A percentile compares a stretch with the other conserved stretches of the same genome.
Conservation (phyloP, 2,329 filamentous ascomycete species). For the Fusarium pseudonygamai region DNA sequence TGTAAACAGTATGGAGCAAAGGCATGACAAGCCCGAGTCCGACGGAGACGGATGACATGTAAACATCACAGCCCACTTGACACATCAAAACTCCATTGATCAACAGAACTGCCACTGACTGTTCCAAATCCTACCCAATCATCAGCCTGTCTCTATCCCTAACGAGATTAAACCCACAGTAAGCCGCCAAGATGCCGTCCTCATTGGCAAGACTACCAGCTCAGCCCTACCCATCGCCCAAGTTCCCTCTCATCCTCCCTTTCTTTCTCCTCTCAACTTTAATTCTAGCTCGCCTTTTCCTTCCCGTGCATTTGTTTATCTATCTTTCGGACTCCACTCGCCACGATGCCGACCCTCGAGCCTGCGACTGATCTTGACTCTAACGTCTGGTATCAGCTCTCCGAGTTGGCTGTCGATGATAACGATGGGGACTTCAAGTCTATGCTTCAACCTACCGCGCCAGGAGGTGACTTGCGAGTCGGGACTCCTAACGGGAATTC, state of each 20-base stretch:
- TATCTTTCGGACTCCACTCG: neutral
- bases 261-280: neutral
- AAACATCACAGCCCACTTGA: neutral
- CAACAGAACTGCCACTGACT: neutral
- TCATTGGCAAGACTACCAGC: neutral
- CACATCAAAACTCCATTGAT: neutral
- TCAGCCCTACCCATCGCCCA: conserved; percentile 13
- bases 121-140: neutral
- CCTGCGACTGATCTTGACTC: conserved; percentile 44
- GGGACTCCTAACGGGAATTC: conserved; percentile 3
- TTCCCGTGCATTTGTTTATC: neutral
- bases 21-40: neutral
- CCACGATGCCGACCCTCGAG: conserved; percentile 12
- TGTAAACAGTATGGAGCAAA: accelerated
- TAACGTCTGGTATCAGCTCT: conserved; percentile 51
- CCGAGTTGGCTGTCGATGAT: conserved; percentile 48
- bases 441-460: conserved; percentile 30
- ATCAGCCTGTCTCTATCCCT: no score
- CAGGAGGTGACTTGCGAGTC: conserved; percentile 36
- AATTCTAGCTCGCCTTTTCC: no score
- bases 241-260: neutral
- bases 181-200: neutral
- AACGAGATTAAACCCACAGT: conserved; percentile 2
- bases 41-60: neutral
- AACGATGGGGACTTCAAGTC: conserved; percentile 34